Percentiles rank a stretch among this genome's conserved stretches.
Conservation (phyloP, 2,329 filamentous ascomycete species). For the Pseudogymnoascus sp. region DNA sequence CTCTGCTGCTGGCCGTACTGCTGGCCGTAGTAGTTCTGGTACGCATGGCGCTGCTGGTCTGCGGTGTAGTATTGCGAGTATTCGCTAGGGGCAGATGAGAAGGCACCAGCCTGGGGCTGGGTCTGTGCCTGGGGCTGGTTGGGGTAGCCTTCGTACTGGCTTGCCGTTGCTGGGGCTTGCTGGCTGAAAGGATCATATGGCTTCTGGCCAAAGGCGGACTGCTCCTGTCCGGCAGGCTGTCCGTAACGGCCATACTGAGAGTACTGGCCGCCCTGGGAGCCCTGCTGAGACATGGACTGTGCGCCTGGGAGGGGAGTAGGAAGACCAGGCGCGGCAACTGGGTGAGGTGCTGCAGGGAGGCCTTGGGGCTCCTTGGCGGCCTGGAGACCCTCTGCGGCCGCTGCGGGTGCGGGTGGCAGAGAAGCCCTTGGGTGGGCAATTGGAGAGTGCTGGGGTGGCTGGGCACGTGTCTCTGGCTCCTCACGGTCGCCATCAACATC, state of each 20-base stretch:
- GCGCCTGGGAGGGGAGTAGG: slow-evolving; percentile 29
- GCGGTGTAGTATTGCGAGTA: slow-evolving; percentile 81
- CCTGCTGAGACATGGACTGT: slow-evolving; percentile 32
- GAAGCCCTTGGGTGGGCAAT: slow-evolving; percentile 77
- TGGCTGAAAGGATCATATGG: slow-evolving; percentile 81
- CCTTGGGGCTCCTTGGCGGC: slow-evolving; percentile 36
- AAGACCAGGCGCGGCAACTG: slow-evolving; percentile 31
- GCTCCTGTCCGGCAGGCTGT: slow-evolving; percentile 52
- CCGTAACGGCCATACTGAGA: slow-evolving; percentile 65
- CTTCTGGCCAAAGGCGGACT: slow-evolving; percentile 60
- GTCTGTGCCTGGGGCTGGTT: slow-evolving; percentile 50
- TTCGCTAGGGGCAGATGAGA: slow-evolving; percentile 68
- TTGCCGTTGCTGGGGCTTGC: slow-evolving; percentile 50
- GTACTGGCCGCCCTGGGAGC: slow-evolving; percentile 32
- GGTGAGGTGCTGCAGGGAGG: slow-evolving; percentile 41
- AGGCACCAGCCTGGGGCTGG: slow-evolving; percentile 54
- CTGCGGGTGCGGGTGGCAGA: slow-evolving; percentile 60
- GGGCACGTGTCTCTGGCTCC: slow-evolving; percentile 87
- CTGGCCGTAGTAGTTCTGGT: slow-evolving; percentile 63
- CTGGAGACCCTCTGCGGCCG: slow-evolving; percentile 45
- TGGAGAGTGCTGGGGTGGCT: slow-evolving; percentile 89
- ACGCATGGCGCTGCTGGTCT: slow-evolving; percentile 66
- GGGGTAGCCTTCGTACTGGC: slow-evolving; percentile 55
- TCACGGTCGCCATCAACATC: slow-evolving; percentile 93
- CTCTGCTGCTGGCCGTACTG: slow-evolving; percentile 43